Evolutionary conservation across 23 red algal genomes (phyloP).

Genomic region (Pyropia haitanensis): DNA sequence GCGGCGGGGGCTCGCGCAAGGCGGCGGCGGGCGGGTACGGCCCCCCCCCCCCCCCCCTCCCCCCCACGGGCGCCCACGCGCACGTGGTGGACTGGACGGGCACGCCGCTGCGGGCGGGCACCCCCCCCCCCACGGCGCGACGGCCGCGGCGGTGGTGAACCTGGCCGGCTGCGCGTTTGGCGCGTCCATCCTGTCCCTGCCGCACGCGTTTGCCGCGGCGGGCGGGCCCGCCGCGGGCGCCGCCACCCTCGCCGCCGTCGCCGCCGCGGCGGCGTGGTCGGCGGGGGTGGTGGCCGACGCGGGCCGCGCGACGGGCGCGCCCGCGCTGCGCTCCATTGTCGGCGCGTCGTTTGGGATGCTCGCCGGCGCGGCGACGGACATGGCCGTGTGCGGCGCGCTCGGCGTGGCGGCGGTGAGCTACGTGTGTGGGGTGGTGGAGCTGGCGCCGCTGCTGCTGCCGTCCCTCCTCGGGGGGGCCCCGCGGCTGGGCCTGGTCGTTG

Average conservation of each 20-base stretch:
- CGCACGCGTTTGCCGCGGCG: slow-evolving; percentile 48
- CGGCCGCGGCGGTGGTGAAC: slow-evolving; percentile 54
- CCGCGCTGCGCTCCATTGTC: slow-evolving; percentile 32
- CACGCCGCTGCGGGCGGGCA: no score
- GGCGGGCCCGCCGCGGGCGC: slow-evolving; percentile 23
- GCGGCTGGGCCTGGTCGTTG: slow-evolving; percentile 24
- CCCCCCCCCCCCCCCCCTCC: no score
- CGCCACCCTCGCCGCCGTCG: slow-evolving; percentile 32
- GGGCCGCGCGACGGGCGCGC: slow-evolving; percentile 2
- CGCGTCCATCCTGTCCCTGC: slow-evolving; percentile 64
- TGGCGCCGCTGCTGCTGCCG: slow-evolving; percentile 47
- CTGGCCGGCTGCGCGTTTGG: slow-evolving; percentile 66
- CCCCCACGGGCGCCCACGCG: no score
- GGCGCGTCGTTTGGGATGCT: slow-evolving; percentile 27
- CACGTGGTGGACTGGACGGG: no score
- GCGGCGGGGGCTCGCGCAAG: no score
- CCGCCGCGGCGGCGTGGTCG: slow-evolving; percentile 26
- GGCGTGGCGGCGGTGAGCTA: slow-evolving; percentile 62
- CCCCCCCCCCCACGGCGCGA: slow-evolving; percentile 6
- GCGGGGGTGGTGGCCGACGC: slow-evolving; percentile 41
- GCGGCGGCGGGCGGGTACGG: no score
- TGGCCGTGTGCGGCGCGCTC: slow-evolving; percentile 41
- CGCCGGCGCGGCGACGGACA: slow-evolving; percentile 25
- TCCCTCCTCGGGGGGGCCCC: slow-evolving; percentile 14
- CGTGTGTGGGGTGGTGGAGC: slow-evolving; percentile 57